Conservation (phyloP, 305 asterid genomes). For the Rubia occidens region DNA sequence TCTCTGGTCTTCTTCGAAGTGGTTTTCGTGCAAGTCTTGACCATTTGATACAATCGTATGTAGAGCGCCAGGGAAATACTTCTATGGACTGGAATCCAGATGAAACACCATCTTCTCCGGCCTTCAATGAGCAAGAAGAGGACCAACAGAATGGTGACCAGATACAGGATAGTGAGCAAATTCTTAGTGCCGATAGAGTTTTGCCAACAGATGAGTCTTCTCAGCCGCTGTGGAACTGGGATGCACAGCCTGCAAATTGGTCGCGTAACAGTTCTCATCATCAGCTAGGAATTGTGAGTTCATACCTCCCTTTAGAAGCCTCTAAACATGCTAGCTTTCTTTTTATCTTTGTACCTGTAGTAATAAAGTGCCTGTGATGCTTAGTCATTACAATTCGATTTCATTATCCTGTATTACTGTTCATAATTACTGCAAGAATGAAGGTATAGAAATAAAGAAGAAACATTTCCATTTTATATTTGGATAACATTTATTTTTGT, state of each 20-base stretch:
- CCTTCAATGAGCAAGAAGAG: constrained; percentile 32
- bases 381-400: not conserved
- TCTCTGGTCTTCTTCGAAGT: constrained; percentile 82
- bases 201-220: constrained; percentile 24
- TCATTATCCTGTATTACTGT: not conserved
- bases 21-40: constrained; percentile 70
- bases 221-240: constrained; percentile 44
- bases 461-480: not conserved
- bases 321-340: not conserved
- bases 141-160: constrained; percentile 35
- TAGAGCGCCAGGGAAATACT: constrained; percentile 56
- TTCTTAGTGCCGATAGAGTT: constrained; percentile 23
- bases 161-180: constrained; percentile 14
- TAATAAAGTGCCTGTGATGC: not conserved
- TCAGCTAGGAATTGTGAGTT: constrained; percentile 46
- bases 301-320: constrained; percentile 1
- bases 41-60: constrained; percentile 69
- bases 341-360: not conserved
- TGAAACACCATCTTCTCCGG: constrained; percentile 30
- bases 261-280: constrained; percentile 32
- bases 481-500: not conserved
- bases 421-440: not conserved
- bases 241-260: constrained; percentile 40
- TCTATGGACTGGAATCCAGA: constrained; percentile 60
- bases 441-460: not conserved